These are phyloP conservation scores for Boechera stricta DNA, from an alignment of 345 rosid species.

Conservation along the genomic window DNA sequence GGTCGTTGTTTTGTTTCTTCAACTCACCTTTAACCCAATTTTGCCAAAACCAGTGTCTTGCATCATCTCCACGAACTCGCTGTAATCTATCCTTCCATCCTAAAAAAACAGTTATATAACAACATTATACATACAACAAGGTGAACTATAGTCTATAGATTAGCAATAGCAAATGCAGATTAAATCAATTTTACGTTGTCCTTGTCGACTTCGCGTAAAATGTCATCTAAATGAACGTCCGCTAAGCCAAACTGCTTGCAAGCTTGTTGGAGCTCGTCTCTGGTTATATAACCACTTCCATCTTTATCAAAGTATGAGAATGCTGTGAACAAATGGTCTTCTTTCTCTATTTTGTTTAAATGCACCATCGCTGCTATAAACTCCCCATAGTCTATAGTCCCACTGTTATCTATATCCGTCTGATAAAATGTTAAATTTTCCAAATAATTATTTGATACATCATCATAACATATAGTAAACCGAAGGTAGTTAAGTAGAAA, in stretches of 20 bases:
- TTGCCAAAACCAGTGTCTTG: constrained; percentile 61
- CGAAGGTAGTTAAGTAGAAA: neutral
- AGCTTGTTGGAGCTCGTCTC: constrained; percentile 85
- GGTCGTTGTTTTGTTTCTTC: constrained; percentile 20
- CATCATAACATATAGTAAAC: neutral
- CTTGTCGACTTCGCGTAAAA: constrained; percentile 78
- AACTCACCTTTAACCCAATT: constrained; percentile 40
- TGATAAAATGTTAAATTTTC: constrained; percentile 36
- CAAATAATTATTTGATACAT: neutral
- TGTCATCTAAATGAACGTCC: constrained; percentile 67
- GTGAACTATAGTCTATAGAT: neutral
- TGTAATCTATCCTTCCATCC: constrained; percentile 92
- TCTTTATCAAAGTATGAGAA: constrained; percentile 91
- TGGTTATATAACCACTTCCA: constrained; percentile 91
- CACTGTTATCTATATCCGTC: constrained; percentile 95
- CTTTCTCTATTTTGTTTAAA: constrained; percentile 80
- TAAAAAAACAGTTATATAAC: constrained; percentile 13
- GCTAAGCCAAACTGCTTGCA: constrained; percentile 78
- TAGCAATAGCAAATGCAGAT: neutral
- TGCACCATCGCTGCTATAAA: constrained; percentile 95
- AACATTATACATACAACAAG: too few relatives aligned
- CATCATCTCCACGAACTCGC: constrained; percentile 93
- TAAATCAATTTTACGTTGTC: constrained; percentile 58
- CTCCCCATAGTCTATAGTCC: constrained; percentile 89
- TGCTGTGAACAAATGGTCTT: constrained; percentile 84